A percentile compares a stretch with the other conserved stretches of the same genome.
These are phyloP conservation scores for Vigna trinervia DNA, from an alignment of 306 rosid species.

Conservation along the genomic window DNA sequence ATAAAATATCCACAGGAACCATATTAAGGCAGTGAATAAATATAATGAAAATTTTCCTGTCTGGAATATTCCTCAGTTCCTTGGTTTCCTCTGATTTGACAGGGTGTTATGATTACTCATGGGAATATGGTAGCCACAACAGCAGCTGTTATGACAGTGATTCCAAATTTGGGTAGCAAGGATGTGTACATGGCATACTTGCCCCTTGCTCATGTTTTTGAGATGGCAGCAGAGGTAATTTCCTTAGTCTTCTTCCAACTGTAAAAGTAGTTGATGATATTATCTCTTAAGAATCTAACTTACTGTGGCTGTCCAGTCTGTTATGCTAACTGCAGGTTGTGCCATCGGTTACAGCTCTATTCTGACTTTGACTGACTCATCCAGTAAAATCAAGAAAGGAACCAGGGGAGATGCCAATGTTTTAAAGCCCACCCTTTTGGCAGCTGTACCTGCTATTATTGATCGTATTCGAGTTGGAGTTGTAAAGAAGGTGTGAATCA, in stretches of 20 bases:
- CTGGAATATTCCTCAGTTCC: not conserved
- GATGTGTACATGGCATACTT: conserved; percentile 91
- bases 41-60: not conserved
- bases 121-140: conserved; percentile 88
- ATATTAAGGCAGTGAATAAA: conserved; percentile 17
- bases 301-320: conserved; percentile 68
- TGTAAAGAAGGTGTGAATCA: conserved; percentile 64
- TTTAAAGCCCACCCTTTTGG: conserved; percentile 80
- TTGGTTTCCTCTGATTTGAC: not conserved
- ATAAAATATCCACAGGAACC: not conserved
- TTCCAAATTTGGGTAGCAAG: conserved; percentile 65
- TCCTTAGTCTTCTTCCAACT: conserved; percentile 24
- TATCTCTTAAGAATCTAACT: conserved; percentile 35
- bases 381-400: conserved; percentile 85
- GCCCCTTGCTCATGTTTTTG: conserved; percentile 95
- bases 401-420: conserved; percentile 84
- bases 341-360: conserved; percentile 83
- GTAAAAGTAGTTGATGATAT: conserved; percentile 14
- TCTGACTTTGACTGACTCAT: conserved; percentile 80
- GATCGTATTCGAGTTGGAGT: conserved; percentile 93
- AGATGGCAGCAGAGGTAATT: conserved; percentile 91
- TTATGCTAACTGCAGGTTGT: conserved; percentile 77
- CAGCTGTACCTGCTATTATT: conserved; percentile 90
- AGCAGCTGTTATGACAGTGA: conserved; percentile 76
- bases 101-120: conserved; percentile 92